Evolutionary conservation across 2,329 filamentous ascomycete genomes (phyloP).

Genomic region (Botryotinia calthae): DNA sequence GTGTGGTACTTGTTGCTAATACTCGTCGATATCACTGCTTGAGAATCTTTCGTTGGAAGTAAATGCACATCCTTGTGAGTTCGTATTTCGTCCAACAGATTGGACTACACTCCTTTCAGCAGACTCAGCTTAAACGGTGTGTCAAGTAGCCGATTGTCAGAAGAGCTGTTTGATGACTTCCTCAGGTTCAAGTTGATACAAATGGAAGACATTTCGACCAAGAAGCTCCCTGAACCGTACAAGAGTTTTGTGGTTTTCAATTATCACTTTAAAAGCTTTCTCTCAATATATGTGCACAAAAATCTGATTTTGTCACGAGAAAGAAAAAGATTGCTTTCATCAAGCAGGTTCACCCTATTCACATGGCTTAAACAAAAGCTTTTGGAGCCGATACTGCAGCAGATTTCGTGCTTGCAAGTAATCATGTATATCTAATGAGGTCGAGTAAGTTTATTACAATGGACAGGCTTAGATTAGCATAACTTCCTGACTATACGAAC

Average conservation of each 20-base stretch:
- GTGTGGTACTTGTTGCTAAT: neutral
- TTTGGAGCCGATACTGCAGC: neutral
- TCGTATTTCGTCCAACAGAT: neutral
- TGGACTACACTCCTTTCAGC: neutral
- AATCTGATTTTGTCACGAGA: neutral
- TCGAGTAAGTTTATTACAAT: neutral
- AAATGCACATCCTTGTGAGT: neutral
- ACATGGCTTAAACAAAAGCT: neutral
- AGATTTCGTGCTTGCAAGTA: neutral
- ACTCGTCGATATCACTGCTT: neutral
- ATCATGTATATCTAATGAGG: neutral
- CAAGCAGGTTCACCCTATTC: neutral
- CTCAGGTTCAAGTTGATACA: neutral
- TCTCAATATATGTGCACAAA: neutral
- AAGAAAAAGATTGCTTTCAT: no score
- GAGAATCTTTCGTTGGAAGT: neutral
- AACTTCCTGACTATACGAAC: neutral
- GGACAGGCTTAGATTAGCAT: neutral
- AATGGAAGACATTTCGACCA: neutral
- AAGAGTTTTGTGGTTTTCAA: neutral
- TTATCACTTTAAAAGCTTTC: neutral
- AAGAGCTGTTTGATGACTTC: neutral
- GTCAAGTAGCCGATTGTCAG: neutral
- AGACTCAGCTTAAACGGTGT: neutral
- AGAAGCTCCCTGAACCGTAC: neutral